Evolutionary conservation across 1,284 basidiomycete species (phyloP).

Genomic region (Flammula alnicola): DNA sequence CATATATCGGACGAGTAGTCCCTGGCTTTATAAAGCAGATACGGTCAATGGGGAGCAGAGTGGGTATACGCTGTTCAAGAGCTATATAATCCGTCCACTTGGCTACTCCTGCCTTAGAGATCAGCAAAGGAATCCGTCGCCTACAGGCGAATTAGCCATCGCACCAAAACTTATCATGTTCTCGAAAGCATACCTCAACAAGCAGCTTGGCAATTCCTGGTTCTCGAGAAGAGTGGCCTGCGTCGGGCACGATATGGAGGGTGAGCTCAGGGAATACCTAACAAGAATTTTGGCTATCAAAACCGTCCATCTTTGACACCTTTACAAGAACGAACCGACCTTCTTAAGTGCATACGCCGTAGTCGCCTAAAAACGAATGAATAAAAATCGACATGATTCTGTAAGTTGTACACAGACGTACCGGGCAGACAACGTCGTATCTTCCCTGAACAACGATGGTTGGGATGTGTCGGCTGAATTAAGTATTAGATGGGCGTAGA

Average conservation of each 20-base stretch:
- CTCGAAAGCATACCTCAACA: conserved; percentile 58
- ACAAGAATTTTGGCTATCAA: not conserved
- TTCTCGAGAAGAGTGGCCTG: conserved; percentile 89
- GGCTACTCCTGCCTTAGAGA: conserved; percentile 6
- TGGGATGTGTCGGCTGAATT: conserved; percentile 81
- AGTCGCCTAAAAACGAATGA: too few relatives aligned
- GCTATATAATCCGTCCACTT: not conserved
- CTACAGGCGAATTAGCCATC: conserved; percentile 40
- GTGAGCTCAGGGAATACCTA: conserved; percentile 80
- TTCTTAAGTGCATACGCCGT: conserved; percentile 84
- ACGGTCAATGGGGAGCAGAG: too few relatives aligned
- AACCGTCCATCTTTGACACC: not conserved
- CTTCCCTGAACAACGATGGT: conserved; percentile 86
- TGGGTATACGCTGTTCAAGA: not conserved
- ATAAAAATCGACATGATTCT: not conserved
- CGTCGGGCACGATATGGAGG: conserved; percentile 86
- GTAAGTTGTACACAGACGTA: conserved; percentile 37
- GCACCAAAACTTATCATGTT: conserved; percentile 41
- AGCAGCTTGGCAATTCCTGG: conserved; percentile 74
- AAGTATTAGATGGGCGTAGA: not conserved
- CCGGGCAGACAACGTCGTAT: conserved; percentile 82
- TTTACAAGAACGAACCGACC: too few relatives aligned
- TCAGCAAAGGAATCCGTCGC: conserved; percentile 24
- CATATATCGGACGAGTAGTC: too few relatives aligned
- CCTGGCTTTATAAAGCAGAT: too few relatives aligned